Percentiles rank a stretch among this genome's conserved stretches.
phyloP scores from a whole-genome alignment of 345 rosid species.

The Ceriops zippeliana region DNA sequence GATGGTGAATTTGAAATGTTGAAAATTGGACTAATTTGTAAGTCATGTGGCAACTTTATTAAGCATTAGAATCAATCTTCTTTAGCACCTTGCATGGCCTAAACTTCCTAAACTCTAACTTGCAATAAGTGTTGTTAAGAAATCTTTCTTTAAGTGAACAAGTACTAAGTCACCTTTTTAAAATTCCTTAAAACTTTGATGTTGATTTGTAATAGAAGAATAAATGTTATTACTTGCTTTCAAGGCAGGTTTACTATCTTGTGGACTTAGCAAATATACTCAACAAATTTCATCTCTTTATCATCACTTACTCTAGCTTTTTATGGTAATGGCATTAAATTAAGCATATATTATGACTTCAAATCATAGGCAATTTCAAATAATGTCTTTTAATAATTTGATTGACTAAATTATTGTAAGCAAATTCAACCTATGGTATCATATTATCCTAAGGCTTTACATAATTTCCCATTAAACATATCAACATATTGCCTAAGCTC shows the following conservation, averaged over 20 bases:
- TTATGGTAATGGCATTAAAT: too few relatives aligned
- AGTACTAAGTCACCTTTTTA: neutral
- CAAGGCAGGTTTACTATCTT: neutral
- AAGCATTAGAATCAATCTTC: conserved; percentile 4
- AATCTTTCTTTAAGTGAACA: neutral
- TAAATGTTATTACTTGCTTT: neutral
- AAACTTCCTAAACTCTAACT: conserved; percentile 4
- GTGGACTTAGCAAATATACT: too few relatives aligned
- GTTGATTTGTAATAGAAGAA: neutral
- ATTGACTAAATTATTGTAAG: too few relatives aligned
- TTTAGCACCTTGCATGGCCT: neutral
- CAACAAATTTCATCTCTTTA: neutral
- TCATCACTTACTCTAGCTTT: too few relatives aligned
- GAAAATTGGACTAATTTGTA: conserved; percentile 4
- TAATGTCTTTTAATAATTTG: too few relatives aligned
- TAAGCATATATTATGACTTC: too few relatives aligned
- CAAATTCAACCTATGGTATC: too few relatives aligned
- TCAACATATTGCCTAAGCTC: too few relatives aligned
- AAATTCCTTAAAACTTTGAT: neutral
- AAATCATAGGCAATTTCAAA: too few relatives aligned
- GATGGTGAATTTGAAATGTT: neutral
- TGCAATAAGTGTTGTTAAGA: neutral
- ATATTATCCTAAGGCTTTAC: too few relatives aligned
- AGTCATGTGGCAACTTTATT: neutral
- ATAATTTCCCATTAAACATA: too few relatives aligned